Conservation (phyloP, 805 yeast genomes). For the Candida insectalens region DNA sequence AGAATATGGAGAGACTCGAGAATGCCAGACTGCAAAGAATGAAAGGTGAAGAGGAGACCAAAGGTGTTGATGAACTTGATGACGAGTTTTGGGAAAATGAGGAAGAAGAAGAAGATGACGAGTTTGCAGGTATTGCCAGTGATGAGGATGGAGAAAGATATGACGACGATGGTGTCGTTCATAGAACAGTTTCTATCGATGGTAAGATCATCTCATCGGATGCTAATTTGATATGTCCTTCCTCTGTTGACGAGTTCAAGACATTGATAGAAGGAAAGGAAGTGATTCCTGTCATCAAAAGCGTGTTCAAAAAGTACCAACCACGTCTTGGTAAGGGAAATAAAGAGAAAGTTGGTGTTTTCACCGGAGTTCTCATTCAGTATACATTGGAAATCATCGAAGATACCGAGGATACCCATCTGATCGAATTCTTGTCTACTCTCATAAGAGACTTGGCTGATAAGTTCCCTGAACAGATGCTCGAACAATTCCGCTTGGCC, state of each 20-base stretch:
- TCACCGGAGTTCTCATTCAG: conserved; percentile 54
- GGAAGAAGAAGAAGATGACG: conserved; percentile 37
- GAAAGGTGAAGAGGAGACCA: conserved; percentile 46
- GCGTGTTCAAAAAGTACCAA: conserved; percentile 51
- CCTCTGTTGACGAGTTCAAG: conserved; percentile 33
- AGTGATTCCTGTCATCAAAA: conserved; percentile 39
- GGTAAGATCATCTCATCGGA: conserved; percentile 19
- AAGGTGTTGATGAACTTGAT: conserved; percentile 50
- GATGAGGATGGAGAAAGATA: conserved; percentile 29
- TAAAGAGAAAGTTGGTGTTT: conserved; percentile 57
- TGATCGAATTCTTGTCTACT: conserved; percentile 29
- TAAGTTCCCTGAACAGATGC: conserved; percentile 53
- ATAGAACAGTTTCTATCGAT: conserved; percentile 24
- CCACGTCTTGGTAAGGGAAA: conserved; percentile 79
- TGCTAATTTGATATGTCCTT: conserved; percentile 34
- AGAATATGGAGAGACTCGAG: conserved; percentile 53
- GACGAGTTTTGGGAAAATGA: conserved; percentile 61
- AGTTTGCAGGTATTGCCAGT: conserved; percentile 29
- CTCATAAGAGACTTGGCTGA: conserved; percentile 52
- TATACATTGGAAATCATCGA: conserved; percentile 43
- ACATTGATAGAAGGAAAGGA: conserved; percentile 26
- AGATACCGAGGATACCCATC: conserved; percentile 15
- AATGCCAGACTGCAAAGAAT: conserved; percentile 62
- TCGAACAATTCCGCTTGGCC: conserved; percentile 50
- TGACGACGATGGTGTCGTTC: conserved; percentile 21